These are phyloP conservation scores for Handroanthus guayacan DNA, from an alignment of 257 asterid genomes.

Conservation along the genomic window DNA sequence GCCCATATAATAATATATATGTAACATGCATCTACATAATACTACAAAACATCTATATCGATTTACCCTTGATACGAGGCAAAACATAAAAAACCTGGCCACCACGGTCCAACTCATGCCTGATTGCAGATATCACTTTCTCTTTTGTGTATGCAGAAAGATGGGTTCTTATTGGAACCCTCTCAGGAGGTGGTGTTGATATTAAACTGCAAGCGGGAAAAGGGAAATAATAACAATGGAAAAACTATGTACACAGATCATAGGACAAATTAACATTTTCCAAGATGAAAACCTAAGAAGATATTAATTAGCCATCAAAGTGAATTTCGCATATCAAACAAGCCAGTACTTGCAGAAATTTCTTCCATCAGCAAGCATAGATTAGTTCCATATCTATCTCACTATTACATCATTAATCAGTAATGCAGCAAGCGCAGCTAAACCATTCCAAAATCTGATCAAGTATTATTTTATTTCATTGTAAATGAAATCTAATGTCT, in stretches of 20 bases:
- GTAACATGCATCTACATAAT: conserved; percentile 6
- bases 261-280: conserved; percentile 25
- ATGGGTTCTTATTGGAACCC: conserved; percentile 94
- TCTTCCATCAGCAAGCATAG: conserved; percentile 21
- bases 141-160: conserved; percentile 80
- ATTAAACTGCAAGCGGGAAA: conserved; percentile 70
- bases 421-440: conserved; percentile 31
- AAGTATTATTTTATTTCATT: conserved; percentile 1
- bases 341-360: conserved; percentile 10
- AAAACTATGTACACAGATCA: not conserved
- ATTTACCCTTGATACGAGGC: conserved; percentile 93
- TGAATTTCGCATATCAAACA: conserved; percentile 30
- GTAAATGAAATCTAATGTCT: no score
- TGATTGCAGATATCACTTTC: conserved; percentile 79
- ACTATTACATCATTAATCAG: conserved; percentile 16
- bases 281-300: conserved; percentile 29
- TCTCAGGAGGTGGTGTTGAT: conserved; percentile 96
- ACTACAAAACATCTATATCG: conserved; percentile 21
- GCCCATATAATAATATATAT: not conserved
- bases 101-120: conserved; percentile 86
- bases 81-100: conserved; percentile 96
- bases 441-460: conserved; percentile 19
- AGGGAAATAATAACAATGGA: conserved; percentile 26
- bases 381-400: not conserved
- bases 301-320: conserved; percentile 27